These are phyloP conservation scores for Emmonsia crescens DNA, from an alignment of 2,329 filamentous ascomycete genomes.

Conservation along the genomic window DNA sequence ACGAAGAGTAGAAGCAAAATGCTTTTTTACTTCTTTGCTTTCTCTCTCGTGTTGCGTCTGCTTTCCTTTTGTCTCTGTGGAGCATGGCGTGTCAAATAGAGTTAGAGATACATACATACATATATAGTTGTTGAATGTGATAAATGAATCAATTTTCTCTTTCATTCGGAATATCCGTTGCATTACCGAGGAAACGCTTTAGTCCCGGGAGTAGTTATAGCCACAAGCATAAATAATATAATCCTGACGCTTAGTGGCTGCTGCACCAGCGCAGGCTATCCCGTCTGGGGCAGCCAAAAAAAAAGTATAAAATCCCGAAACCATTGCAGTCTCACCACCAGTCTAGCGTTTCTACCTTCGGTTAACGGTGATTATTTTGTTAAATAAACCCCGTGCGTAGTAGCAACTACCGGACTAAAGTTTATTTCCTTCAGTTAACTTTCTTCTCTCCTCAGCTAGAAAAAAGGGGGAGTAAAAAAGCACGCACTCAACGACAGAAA, in stretches of 20 bases:
- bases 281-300: neutral
- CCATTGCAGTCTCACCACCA: neutral
- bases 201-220: neutral
- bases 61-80: conserved; percentile 22
- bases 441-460: neutral
- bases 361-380: neutral
- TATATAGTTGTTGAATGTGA: neutral
- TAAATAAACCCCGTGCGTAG: neutral
- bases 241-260: too few relatives aligned
- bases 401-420: neutral
- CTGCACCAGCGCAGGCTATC: too few relatives aligned
- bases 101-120: conserved; percentile 31
- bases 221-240: too few relatives aligned
- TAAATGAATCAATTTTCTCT: neutral
- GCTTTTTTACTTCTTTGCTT: neutral
- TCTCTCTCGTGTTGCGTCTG: conserved; percentile 36
- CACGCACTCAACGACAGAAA: too few relatives aligned
- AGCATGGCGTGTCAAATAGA: conserved; percentile 34
- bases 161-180: neutral
- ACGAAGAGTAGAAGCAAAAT: neutral
- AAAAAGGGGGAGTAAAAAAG: too few relatives aligned
- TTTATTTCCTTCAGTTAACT: neutral
- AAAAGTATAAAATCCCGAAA: neutral
- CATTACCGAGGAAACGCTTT: neutral
- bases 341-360: neutral